These are phyloP conservation scores for Nelumbo lutea DNA, from an alignment of 164 flowering plant genomes.

Conservation along the genomic window DNA sequence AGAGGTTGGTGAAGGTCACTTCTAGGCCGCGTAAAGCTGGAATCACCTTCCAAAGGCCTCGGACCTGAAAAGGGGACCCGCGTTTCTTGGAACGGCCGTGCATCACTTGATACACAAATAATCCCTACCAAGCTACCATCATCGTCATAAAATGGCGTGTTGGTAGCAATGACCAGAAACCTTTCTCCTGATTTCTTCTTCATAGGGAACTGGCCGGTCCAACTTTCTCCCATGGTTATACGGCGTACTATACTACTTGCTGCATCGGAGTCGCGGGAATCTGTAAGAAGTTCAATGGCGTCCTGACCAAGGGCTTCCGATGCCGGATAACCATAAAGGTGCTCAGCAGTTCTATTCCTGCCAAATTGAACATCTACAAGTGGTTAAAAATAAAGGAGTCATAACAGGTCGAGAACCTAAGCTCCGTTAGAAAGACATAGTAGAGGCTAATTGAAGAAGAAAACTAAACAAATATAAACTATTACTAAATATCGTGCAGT, in stretches of 20 bases:
- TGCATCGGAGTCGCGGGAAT: constrained; percentile 36
- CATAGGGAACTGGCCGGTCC: constrained; percentile 86
- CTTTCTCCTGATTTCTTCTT: constrained; percentile 64
- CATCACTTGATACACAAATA: constrained; percentile 76
- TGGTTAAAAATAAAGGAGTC: background rate
- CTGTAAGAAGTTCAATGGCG: constrained; percentile 54
- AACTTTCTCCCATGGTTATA: constrained; percentile 58
- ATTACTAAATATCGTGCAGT: background rate
- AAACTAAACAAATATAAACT: background rate
- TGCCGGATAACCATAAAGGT: constrained; percentile 75
- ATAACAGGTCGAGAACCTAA: background rate
- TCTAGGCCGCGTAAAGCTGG: constrained; percentile 35
- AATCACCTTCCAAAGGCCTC: constrained; percentile 29
- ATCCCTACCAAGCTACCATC: constrained; percentile 70
- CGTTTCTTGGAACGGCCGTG: constrained; percentile 47
- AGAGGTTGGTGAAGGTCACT: constrained; percentile 75
- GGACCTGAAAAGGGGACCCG: constrained; percentile 16
- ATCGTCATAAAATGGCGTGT: constrained; percentile 85
- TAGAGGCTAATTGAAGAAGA: background rate
- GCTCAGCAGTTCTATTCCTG: constrained; percentile 86
- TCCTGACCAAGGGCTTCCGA: constrained; percentile 76
- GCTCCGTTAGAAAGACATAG: background rate
- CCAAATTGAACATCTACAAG: constrained; percentile 13
- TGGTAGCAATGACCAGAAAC: constrained; percentile 47
- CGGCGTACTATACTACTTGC: constrained; percentile 48